A percentile compares a stretch with the other conserved stretches of the same genome.
phyloP scores from a whole-genome alignment of 2,329 filamentous ascomycete species.

The Trichoderma aggressivum region DNA sequence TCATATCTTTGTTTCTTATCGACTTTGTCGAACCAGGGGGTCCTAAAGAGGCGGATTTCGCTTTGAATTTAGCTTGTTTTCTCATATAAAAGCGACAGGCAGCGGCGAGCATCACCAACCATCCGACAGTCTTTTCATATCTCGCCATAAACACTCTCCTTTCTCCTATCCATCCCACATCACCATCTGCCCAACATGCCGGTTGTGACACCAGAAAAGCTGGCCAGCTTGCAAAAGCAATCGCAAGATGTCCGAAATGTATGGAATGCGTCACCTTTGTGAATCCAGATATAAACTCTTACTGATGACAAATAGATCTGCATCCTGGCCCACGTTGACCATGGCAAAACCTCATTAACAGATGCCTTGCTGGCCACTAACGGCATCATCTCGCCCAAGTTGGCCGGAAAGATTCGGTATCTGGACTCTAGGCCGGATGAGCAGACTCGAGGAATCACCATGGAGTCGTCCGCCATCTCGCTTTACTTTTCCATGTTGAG shows the following conservation, averaged over 20 bases:
- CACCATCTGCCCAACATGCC: slow-evolving; percentile 62
- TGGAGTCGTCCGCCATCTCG: slow-evolving; percentile 98
- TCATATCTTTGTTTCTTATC: neutral
- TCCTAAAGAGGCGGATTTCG: neutral
- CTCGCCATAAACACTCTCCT: neutral
- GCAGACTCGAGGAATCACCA: slow-evolving; percentile 95
- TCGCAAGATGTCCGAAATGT: slow-evolving; percentile 91
- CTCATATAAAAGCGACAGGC: neutral
- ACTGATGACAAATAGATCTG: slow-evolving; percentile 63
- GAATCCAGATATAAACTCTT: neutral
- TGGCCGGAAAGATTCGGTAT: slow-evolving; percentile 96
- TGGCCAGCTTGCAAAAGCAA: slow-evolving; percentile 84
- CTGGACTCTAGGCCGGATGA: slow-evolving; percentile 95
- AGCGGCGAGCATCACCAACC: neutral
- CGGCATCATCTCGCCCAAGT: slow-evolving; percentile 96
- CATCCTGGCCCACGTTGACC: slow-evolving; percentile 93
- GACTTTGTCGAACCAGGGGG: neutral
- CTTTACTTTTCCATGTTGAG: slow-evolving; percentile 91
- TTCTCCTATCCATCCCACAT: neutral
- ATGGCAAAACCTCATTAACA: slow-evolving; percentile 96
- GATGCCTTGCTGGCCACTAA: slow-evolving; percentile 97
- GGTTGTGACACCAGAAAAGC: slow-evolving; percentile 83
- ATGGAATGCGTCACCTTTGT: slow-evolving; percentile 33
- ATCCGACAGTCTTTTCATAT: neutral
- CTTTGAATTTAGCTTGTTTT: neutral